Evolutionary conservation across 805 yeast genomes (phyloP).

Genomic region (Kodamaea laetipori): DNA sequence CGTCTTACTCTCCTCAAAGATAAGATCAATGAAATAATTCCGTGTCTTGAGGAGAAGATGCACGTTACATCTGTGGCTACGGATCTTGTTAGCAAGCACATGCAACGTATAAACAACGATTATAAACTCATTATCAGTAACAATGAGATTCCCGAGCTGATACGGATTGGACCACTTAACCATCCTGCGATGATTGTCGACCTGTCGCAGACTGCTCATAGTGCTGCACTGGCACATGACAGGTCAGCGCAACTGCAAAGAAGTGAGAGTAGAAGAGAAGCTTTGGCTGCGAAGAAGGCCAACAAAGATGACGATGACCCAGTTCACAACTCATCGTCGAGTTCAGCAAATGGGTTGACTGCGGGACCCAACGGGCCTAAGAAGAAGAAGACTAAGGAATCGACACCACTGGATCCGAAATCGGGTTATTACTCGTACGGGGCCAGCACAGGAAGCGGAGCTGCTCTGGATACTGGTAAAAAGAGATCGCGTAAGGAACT

Average conservation of each 20-base stretch:
- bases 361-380: conserved; percentile 3
- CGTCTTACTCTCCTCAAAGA: conserved; percentile 44
- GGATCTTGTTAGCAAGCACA: conserved; percentile 69
- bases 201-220: conserved; percentile 37
- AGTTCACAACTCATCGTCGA: conserved; percentile 6
- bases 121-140: conserved; percentile 70
- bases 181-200: conserved; percentile 89
- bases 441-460: not conserved
- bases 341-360: conserved; percentile 8
- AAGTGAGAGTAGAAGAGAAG: conserved; percentile 87
- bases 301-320: conserved; percentile 40
- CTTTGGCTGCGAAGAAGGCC: conserved; percentile 85
- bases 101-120: conserved; percentile 76
- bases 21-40: conserved; percentile 69
- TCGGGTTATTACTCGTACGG: conserved; percentile 23
- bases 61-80: conserved; percentile 92
- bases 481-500: conserved; percentile 19
- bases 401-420: conserved; percentile 24
- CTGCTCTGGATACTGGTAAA: conserved; percentile 11
- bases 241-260: conserved; percentile 74
- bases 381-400: conserved; percentile 21
- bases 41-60: conserved; percentile 95
- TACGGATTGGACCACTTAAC: conserved; percentile 75
- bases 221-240: conserved; percentile 34
- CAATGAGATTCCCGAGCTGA: conserved; percentile 77